Base-by-base conservation (phyloP, 345 rosid species). In the Cardamine occulta region DNA sequence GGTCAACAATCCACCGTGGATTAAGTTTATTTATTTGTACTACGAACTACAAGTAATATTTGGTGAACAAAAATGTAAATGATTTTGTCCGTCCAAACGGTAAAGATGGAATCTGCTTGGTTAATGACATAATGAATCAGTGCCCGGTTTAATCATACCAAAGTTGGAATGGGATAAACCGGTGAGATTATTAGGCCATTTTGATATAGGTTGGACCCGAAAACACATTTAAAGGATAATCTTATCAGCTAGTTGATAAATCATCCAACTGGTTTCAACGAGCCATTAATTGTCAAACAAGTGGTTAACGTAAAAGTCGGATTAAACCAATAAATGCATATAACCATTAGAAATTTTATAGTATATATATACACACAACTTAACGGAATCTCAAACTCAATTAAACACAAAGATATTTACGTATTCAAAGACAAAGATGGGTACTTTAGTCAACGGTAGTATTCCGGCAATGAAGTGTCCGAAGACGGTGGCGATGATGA, bases 401-500 rank as follows among this genome's bases (percentile, higher is more conserved):
- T 26, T 45, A 32, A 19, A 51, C 11, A 66, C 7, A 35, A 2
- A 34, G 4, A 56, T 26, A 69, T 51, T 49, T 49, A 8, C 17
- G 28, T 29, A 10, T 42, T 2, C 32, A 7, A 8, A 53, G 72
- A 51, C 5, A 42, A 47, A 6, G 40, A 66, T 65, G 69, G 42
- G 56, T 47, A 54, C 37, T 37, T 18, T 56, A 18, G 29, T 39
- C 53, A 69, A 54, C 17, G 57, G 64, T 10, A 28, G n/a, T n/a
- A 17, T 49, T 51, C 60, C 60, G 55, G 40, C 51, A 29, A 40
- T 18, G 45, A 26, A 18, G 56, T 66, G 70, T 7, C 70, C 64
- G 8, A 14, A 37, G 53, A 35, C 6, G 28, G 63, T 40, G 73
- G 42, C 34, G 32, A 23, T 62, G 58, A 91, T 88, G 97, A 83